Conservation (phyloP, 2,329 filamentous ascomycete species). For the Fusarium verticillioides region DNA sequence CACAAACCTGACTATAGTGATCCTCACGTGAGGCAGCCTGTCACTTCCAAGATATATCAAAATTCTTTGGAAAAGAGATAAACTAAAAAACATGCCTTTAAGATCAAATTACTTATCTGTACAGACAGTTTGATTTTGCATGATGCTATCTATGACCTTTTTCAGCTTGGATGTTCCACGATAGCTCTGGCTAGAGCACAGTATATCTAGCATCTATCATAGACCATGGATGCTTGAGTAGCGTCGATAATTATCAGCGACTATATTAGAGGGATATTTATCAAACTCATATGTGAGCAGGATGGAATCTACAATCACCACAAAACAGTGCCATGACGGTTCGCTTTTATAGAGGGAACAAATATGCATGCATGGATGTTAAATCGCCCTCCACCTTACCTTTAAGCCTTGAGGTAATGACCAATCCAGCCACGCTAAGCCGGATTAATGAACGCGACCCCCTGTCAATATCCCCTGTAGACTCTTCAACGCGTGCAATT, state of each 20-base stretch:
- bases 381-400: neutral
- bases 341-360: neutral
- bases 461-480: constrained; percentile 35
- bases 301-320: neutral
- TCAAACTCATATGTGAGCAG: neutral
- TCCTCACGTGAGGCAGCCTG: neutral
- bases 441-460: constrained; percentile 29
- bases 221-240: neutral
- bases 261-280: neutral
- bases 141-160: neutral
- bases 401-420: neutral
- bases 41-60: neutral
- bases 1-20: neutral
- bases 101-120: neutral
- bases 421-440: constrained; percentile 26
- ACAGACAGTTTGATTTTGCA: neutral
- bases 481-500: constrained; percentile 38
- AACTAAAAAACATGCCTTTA: neutral
- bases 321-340: neutral
- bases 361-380: neutral
- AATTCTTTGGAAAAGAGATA: neutral
- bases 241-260: neutral
- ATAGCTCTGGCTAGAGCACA: neutral
- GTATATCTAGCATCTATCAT: neutral
- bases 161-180: neutral